A percentile compares a stretch with the other conserved stretches of the same genome.
Conservation (phyloP, 108 stramenopile genomes). For the Cyclostephanos tholiformis region DNA sequence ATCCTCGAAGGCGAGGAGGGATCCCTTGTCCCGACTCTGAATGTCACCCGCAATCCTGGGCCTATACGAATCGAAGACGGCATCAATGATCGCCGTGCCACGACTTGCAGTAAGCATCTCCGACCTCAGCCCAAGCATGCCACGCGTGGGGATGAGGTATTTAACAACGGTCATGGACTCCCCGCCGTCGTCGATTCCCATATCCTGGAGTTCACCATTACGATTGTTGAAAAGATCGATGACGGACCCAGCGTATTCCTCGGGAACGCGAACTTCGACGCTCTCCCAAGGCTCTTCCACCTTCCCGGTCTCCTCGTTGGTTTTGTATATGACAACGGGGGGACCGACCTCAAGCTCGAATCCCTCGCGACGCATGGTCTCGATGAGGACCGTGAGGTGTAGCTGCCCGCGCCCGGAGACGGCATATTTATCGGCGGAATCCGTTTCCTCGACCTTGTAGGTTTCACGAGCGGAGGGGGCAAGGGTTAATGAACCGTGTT, state of each 20-base stretch:
- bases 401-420: constrained; percentile 98
- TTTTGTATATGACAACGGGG: constrained; percentile 93
- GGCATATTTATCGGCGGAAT: constrained; percentile 93
- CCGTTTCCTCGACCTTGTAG: constrained; percentile 84
- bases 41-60: constrained; percentile 87
- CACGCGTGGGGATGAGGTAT: constrained; percentile 97
- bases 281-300: constrained; percentile 94
- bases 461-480: neutral
- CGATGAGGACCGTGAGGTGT: constrained; percentile 98
- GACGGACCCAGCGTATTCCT: constrained; percentile 91
- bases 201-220: constrained; percentile 95
- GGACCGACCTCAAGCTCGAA: constrained; percentile 98
- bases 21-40: constrained; percentile 93
- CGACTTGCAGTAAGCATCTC: constrained; percentile 91
- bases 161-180: constrained; percentile 86
- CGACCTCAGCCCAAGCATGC: constrained; percentile 95
- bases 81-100: constrained; percentile 96
- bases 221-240: constrained; percentile 92
- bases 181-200: constrained; percentile 86
- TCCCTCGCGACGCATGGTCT: constrained; percentile 99
- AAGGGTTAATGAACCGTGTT: neutral
- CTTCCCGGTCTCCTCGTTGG: constrained; percentile 89
- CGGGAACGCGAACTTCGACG: constrained; percentile 94
- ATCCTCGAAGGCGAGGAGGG: constrained; percentile 92
- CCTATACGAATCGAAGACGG: constrained; percentile 93